phyloP scores from a whole-genome alignment of 108 stramenopile species.

The Cyclostephanos tholiformis region DNA sequence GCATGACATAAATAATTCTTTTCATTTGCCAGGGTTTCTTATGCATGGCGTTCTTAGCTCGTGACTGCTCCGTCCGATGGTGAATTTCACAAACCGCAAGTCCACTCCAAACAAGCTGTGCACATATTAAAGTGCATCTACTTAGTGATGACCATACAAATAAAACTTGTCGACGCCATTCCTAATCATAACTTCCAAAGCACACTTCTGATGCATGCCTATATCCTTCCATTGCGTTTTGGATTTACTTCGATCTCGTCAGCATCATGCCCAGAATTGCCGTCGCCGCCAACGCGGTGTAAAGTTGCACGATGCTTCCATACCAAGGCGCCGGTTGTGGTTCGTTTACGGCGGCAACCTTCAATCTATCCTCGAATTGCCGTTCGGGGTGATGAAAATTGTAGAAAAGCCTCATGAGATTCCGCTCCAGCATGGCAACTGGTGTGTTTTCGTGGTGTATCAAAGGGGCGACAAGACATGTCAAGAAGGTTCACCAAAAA shows the following conservation, averaged over 20 bases:
- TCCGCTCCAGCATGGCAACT: slow-evolving; percentile 93
- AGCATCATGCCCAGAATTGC: slow-evolving; percentile 48
- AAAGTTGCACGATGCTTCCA: slow-evolving; percentile 53
- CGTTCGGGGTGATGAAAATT: slow-evolving; percentile 83
- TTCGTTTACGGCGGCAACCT: slow-evolving; percentile 11
- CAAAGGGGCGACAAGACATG: not conserved
- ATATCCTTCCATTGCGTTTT: not conserved
- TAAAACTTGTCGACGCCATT: not conserved
- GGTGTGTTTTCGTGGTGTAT: too few species aligned
- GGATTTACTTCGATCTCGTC: slow-evolving; percentile 31
- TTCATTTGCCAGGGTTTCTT: too few species aligned
- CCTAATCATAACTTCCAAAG: not conserved
- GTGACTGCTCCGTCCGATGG: too few species aligned
- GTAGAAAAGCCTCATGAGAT: slow-evolving; percentile 90
- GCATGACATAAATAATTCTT: too few species aligned
- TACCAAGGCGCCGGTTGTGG: slow-evolving; percentile 37
- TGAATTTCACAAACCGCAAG: too few species aligned
- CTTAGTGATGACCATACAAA: too few species aligned
- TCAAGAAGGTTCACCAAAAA: not conserved
- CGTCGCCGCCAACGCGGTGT: slow-evolving; percentile 73
- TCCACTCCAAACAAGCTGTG: too few species aligned
- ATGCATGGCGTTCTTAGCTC: too few species aligned
- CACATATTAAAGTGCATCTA: too few species aligned
- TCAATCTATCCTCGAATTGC: slow-evolving; percentile 31
- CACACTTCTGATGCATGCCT: too few species aligned